phyloP scores from a whole-genome alignment of 805 yeast genomes.

The Candida hispaniensis region DNA sequence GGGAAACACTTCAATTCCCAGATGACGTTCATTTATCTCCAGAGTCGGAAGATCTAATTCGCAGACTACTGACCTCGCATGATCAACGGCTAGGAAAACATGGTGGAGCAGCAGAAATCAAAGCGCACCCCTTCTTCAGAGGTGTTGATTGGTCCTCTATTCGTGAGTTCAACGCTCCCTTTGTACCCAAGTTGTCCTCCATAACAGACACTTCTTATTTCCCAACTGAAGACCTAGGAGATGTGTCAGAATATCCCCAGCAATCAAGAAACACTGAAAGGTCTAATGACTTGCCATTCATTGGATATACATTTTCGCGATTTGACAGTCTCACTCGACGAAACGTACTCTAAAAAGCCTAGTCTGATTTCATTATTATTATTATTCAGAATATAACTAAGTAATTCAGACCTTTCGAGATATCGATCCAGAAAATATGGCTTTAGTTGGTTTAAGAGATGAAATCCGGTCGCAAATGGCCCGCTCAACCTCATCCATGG shows the following conservation, averaged over 20 bases:
- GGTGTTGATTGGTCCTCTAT: slow-evolving; percentile 95
- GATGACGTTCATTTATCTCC: slow-evolving; percentile 84
- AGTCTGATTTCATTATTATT: no score
- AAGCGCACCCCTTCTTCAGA: slow-evolving; percentile 81
- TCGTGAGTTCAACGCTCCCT: slow-evolving; percentile 82
- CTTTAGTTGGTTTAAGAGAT: no score
- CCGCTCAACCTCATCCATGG: slow-evolving; percentile 51
- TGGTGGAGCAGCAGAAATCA: slow-evolving; percentile 88
- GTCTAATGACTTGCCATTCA: slow-evolving; percentile 69
- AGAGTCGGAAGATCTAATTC: slow-evolving; percentile 78
- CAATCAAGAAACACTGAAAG: slow-evolving; percentile 27
- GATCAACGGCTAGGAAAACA: slow-evolving; percentile 76
- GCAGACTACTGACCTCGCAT: slow-evolving; percentile 62
- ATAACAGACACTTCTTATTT: slow-evolving; percentile 94
- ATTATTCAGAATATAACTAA: no score
- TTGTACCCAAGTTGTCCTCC: slow-evolving; percentile 80
- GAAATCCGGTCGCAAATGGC: no score
- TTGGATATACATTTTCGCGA: slow-evolving; percentile 92
- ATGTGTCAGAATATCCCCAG: slow-evolving; percentile 84
- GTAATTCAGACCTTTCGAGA: no score
- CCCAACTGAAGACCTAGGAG: slow-evolving; percentile 95
- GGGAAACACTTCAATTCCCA: slow-evolving; percentile 76
- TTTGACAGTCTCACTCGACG: slow-evolving; percentile 73
- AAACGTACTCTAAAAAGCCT: slow-evolving; percentile 30
- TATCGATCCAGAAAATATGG: no score